phyloP scores from a whole-genome alignment of 1,284 basidiomycete species.

The Sanghuangporus sanghuang region DNA sequence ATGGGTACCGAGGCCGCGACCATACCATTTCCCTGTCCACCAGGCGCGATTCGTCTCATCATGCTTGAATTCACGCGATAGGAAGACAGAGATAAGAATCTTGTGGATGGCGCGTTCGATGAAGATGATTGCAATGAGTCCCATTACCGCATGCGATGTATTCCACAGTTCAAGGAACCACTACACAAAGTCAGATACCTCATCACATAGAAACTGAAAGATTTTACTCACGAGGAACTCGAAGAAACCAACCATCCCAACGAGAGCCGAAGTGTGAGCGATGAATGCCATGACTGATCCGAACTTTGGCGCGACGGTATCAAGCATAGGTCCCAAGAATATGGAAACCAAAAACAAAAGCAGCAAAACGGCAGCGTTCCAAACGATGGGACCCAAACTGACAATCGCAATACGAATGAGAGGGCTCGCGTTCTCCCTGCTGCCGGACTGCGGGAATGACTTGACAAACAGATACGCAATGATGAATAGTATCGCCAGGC shows the following conservation, averaged over 20 bases:
- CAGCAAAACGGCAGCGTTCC: slow-evolving; percentile 88
- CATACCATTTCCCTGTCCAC: slow-evolving; percentile 98
- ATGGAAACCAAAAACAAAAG: slow-evolving; percentile 86
- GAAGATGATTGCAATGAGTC: slow-evolving; percentile 80
- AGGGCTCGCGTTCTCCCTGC: slow-evolving; percentile 62
- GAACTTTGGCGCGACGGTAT: slow-evolving; percentile 79
- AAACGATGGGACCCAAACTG: slow-evolving; percentile 91
- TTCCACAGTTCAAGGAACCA: slow-evolving; percentile 97
- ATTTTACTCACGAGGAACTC: slow-evolving; percentile 75
- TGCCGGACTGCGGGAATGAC: slow-evolving; percentile 72
- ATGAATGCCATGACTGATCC: slow-evolving; percentile 88
- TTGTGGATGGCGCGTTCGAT: slow-evolving; percentile 92
- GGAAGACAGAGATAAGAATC: slow-evolving; percentile 85
- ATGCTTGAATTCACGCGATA: slow-evolving; percentile 95
- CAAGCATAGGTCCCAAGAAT: slow-evolving; percentile 90
- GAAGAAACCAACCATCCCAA: slow-evolving; percentile 90
- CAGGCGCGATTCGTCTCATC: slow-evolving; percentile 96
- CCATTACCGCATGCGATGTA: slow-evolving; percentile 85
- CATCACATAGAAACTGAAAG: not conserved
- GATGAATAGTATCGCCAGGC: slow-evolving; percentile 80
- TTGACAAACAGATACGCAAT: slow-evolving; percentile 90
- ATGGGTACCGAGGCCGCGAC: slow-evolving; percentile 81
- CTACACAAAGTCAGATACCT: slow-evolving; percentile 33
- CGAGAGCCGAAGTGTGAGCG: slow-evolving; percentile 73
- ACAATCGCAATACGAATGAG: slow-evolving; percentile 92